Evolutionary conservation across 1,284 basidiomycete genomes (phyloP), one percentile per base, ranked within the genome.

Genomic region (Cryptococcus sp.): DNA sequence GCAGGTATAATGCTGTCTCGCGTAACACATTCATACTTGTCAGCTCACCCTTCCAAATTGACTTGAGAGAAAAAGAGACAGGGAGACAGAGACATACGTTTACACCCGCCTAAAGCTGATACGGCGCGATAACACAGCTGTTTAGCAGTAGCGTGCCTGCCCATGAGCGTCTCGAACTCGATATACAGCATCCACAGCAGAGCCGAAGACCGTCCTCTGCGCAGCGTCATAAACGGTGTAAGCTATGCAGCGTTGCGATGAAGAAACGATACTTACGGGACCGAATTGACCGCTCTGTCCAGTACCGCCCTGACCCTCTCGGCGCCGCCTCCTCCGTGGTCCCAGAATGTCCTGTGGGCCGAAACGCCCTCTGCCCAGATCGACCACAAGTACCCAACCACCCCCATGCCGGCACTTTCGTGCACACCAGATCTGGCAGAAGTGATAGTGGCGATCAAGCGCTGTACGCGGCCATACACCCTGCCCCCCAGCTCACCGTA

Each of bases 41-140:
- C 10, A 35, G 31, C 31, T 35, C 31, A 5, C 5, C 3, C 10
- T 5, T 35, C 10, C 31, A 25, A 17, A 15, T 10, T 20, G n/a
- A 31, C 25, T 15, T 40, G 16, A 38, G 59, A 90, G 80, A 0
- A 90, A 89, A 72, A 40, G 16, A 38, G 59, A 90, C 80, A 0
- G 90, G 89, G 72, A 40, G 20, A 16, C 19, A 92, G 70, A 20
- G 11, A 55, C 71, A 55, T 31, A 78, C 77, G 66, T 64, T 78
- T 79, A 51, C 72, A 74, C 1, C 69, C 73, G 10, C 75, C 75
- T 1, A 76, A 49, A 2, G 90, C 87, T n/a, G 84, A 82, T 17
- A 94, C 82, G 0, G 92, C 92, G 48, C 89, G 84, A 72, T 88
- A 91, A 22, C 93, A 79, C 47, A 94, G 74, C 54, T 84, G 84